Evolutionary conservation across 2,329 filamentous ascomycete genomes (phyloP).

Genomic region (Didymella exigua): DNA sequence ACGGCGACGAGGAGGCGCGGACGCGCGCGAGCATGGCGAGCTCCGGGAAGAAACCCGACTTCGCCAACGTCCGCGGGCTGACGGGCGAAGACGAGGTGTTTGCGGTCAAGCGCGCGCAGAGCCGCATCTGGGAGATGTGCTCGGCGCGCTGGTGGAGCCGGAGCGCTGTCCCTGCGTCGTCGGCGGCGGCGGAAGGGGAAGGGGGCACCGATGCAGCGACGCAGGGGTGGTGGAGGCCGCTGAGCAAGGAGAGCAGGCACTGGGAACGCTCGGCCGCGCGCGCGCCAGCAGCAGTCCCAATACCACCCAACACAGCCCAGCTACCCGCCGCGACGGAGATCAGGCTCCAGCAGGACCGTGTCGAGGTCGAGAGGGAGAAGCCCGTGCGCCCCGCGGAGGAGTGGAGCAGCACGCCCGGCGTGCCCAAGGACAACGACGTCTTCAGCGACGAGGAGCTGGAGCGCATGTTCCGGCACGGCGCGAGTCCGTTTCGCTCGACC

Average conservation of each 20-base stretch:
- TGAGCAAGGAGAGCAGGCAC: constrained; percentile 66
- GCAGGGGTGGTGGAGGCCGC: constrained; percentile 68
- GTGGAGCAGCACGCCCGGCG: not conserved
- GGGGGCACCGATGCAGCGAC: not conserved
- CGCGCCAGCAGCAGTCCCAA: not conserved
- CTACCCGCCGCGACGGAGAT: not conserved
- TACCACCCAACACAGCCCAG: constrained; percentile 9
- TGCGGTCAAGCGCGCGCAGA: constrained; percentile 77
- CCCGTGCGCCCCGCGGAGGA: not conserved
- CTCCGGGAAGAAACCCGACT: constrained; percentile 56
- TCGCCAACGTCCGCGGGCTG: constrained; percentile 69
- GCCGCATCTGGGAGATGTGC: constrained; percentile 83
- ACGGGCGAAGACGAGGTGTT: constrained; percentile 84
- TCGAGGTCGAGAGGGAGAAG: not conserved
- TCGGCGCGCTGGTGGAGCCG: constrained; percentile 70
- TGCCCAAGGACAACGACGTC: constrained; percentile 8
- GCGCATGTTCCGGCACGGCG: constrained; percentile 50
- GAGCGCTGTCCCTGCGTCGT: constrained; percentile 48
- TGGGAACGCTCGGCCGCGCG: constrained; percentile 61
- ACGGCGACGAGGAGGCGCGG: constrained; percentile 9
- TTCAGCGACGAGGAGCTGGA: constrained; percentile 26
- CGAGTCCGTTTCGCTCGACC: constrained; percentile 54
- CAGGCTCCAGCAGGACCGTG: not conserved
- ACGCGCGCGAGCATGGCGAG: not conserved
- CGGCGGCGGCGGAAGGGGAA: constrained; percentile 42